Evolutionary conservation across 192 early-diverging fungal genomes (phyloP), one percentile per base, ranked within the genome.

Genomic region (Kickxella alabastrina): DNA sequence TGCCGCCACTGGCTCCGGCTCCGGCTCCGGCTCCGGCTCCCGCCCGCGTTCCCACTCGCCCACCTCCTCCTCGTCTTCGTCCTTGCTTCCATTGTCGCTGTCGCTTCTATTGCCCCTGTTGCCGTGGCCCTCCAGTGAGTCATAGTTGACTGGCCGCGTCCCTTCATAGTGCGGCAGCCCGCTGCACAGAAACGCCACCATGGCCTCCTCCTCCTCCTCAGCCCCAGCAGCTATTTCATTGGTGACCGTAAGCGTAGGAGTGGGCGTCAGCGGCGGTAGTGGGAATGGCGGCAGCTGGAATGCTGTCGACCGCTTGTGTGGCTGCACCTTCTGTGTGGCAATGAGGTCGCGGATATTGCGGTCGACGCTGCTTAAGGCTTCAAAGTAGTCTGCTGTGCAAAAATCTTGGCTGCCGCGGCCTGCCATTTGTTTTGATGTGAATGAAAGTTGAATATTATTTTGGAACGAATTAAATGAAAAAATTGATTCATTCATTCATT

Each of bases 121-220:
- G 0, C 26, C 12, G 12, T 21, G 6, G n/a, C 17, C 36, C 14
- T 44, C 32, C 14, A 72, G 50, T 23, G 56, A 44, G 36, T 51
- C 49, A 29, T 65, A 72, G 39, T 57, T 23, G n/a, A 72, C 59
- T 2, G 61, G 50, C 10, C 53, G 18, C 13, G 47, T n/a, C 23
- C 68, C 68, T 31, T 72, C 68, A 46, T 72, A 72, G 25, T 72
- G 68, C 39, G 68, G 68, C 14, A 72, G 49, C 0, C 57, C 53
- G 53, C 62, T 61, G 38, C 69, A 72, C 45, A 72, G 54, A 65
- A 72, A 72, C 10, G 58, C 57, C 29, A 65, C 62, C 6, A 50
- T 54, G 2, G 69, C 69, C 6, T 59, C 53, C 22, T 72, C 69
- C 21, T 72, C 62, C 1, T 58, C 56, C 42, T 61, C 57, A 21